Base-by-base conservation (phyloP, 2,329 filamentous ascomycete species). In the Pseudohalonectria lignicola region DNA sequence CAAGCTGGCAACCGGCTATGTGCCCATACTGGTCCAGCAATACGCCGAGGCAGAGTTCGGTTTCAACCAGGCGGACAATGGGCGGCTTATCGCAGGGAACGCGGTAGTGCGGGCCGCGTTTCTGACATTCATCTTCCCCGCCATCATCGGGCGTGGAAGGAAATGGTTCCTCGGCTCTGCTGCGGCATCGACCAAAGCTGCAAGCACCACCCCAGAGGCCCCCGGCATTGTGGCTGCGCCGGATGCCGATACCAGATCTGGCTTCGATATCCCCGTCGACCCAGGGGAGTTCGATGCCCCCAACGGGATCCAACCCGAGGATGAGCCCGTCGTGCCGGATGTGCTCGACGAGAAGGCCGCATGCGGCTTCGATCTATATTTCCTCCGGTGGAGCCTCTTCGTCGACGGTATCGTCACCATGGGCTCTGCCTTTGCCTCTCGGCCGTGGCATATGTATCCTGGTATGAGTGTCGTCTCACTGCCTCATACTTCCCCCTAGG, bases 361-460 rank as follows among this genome's bases (percentile, higher is more conserved):
- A 0, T 73, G 67, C 33, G 64, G 59, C 0, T 86, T 86, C 48
- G 81, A 86, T 43, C 62, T 86, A 2, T 64, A 77, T 26, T 85
- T 83, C 47, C 63, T 81, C 3, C 66, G 76, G 3, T 81, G 72
- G 61, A 82, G 76, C 42, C 60, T 85, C 3, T 54, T 84, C 0
- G 61, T 76, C 0, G 81, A 86, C 47, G 78, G 78, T 0, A 48
- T 73, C 0, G 57, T 86, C 17, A 86, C 81, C 1, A 71, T 71
- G 2, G 61, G 75, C 1, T 72, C 77, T 0, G 71, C 74, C 0
- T 78, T 83, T 44, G 75, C 78, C 0, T 74, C 69, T 0, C 42
- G 72, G 34, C 67, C 69, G 2, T 84, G 78, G 76, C 79, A 86
- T 46, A 74, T 85, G 34, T 85, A 82, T 48, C 55, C 82, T 0